Percentiles rank a stretch among this genome's conserved stretches.
Conservation (phyloP, 108 stramenopile genomes). For the Pelagomonas calceolata region DNA sequence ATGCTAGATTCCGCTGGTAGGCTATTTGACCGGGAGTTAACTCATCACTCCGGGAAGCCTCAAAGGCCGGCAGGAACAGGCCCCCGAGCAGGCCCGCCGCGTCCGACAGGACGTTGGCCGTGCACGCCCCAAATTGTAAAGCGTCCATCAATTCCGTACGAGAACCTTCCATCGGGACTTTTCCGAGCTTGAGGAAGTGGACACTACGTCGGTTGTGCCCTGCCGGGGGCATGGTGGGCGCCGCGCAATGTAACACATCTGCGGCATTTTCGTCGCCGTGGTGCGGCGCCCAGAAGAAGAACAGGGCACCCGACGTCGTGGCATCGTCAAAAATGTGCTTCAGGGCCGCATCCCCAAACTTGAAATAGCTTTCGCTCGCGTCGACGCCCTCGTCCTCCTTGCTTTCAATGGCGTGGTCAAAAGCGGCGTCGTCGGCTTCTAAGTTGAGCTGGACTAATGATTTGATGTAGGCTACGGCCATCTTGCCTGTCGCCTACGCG, state of each 20-base stretch:
- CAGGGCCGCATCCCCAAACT: neutral
- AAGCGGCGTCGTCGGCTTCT: neutral
- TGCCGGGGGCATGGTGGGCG: neutral
- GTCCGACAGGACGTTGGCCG: neutral
- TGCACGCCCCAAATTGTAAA: neutral
- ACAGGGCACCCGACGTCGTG: constrained; percentile 1
- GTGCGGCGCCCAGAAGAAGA: constrained; percentile 2
- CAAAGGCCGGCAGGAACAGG: neutral
- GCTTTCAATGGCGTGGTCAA: neutral
- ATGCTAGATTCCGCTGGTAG: constrained; percentile 30
- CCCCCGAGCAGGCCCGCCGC: neutral
- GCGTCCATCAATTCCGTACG: neutral
- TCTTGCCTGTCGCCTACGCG: too few relatives aligned
- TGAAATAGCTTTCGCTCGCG: neutral
- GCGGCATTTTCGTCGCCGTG: neutral
- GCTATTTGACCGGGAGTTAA: too few relatives aligned
- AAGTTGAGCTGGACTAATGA: neutral
- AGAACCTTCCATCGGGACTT: neutral
- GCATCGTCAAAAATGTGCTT: neutral
- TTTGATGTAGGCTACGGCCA: too few relatives aligned
- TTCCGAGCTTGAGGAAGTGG: neutral
- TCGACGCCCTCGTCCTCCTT: neutral
- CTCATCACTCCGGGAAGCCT: too few relatives aligned
- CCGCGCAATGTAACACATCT: neutral
- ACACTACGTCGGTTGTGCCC: neutral